phyloP scores from a whole-genome alignment of 2,329 filamentous ascomycete genomes.

The Elsinoe necatrix region DNA sequence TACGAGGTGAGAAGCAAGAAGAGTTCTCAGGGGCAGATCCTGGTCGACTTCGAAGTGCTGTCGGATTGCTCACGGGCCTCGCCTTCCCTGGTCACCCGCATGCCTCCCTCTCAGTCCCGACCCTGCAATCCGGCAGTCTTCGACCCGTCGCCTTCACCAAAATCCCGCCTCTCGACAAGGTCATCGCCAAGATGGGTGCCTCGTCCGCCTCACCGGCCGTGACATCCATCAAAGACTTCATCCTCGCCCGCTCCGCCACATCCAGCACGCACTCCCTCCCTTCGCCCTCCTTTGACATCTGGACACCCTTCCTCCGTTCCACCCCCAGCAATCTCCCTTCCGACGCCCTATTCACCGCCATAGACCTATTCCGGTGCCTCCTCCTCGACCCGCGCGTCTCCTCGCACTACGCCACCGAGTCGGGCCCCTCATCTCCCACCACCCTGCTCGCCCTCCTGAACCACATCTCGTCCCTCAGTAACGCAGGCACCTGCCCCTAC shows the following conservation, averaged over 20 bases:
- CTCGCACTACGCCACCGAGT: conserved; percentile 73
- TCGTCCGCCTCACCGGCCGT: conserved; percentile 53
- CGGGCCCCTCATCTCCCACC: conserved; percentile 37
- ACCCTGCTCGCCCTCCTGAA: conserved; percentile 56
- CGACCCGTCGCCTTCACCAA: conserved; percentile 70
- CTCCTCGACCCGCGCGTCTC: conserved; percentile 71
- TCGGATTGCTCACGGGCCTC: conserved; percentile 66
- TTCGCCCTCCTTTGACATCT: conserved; percentile 59
- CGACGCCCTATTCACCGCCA: conserved; percentile 65
- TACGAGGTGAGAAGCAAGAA: conserved; percentile 65
- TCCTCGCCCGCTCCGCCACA: conserved; percentile 52
- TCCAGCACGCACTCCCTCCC: conserved; percentile 49
- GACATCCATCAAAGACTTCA: conserved; percentile 58
- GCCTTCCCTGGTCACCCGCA: conserved; percentile 71
- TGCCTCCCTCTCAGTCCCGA: conserved; percentile 59
- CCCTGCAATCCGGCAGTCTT: conserved; percentile 53
- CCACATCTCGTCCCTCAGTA: conserved; percentile 48
- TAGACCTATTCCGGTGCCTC: conserved; percentile 76
- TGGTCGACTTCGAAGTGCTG: conserved; percentile 58
- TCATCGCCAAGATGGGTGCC: conserved; percentile 67
- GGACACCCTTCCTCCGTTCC: conserved; percentile 54
- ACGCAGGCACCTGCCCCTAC: conserved; percentile 58
- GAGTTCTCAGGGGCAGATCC: conserved; percentile 74
- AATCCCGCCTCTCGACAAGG: conserved; percentile 71
- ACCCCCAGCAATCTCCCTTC: conserved; percentile 49